These are phyloP conservation scores for Elsinoe ampelina DNA, from an alignment of 2,329 filamentous ascomycete species.

Conservation along the genomic window DNA sequence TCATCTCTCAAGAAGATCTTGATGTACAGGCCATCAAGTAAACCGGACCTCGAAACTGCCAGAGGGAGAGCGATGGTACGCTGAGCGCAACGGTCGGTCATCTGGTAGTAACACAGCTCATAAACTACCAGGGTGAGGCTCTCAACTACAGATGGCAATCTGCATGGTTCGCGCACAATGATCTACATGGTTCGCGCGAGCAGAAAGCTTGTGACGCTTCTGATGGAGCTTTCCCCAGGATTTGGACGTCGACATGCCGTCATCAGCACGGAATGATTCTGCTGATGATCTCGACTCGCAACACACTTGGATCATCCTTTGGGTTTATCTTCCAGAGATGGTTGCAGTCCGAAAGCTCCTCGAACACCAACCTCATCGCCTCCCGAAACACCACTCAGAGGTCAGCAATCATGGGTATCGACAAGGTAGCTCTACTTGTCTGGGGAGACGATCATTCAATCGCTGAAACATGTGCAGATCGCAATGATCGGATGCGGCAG, in stretches of 20 bases:
- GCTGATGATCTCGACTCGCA: not conserved
- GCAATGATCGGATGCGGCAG: conserved; percentile 50
- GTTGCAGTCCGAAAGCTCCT: not conserved
- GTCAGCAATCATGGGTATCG: not conserved
- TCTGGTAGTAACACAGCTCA: no score
- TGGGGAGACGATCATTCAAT: no score
- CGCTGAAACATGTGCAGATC: conserved; percentile 30
- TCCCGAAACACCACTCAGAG: not conserved
- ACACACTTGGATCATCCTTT: not conserved
- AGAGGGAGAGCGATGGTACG: no score
- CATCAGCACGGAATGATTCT: not conserved
- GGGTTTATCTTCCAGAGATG: not conserved
- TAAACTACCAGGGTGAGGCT: no score
- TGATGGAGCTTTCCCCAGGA: not conserved
- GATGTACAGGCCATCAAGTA: no score
- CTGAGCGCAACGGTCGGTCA: no score
- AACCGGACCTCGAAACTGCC: no score
- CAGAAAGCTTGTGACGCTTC: not conserved
- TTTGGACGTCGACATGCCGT: not conserved
- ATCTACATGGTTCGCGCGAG: not conserved
- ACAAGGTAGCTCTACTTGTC: not conserved
- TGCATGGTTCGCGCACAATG: not conserved
- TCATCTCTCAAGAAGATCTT: no score
- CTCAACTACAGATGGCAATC: no score
- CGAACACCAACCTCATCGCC: not conserved